Percentiles rank a stretch among this genome's conserved stretches.
Evolutionary conservation across 805 yeast genomes (phyloP).

Genomic region (Kodamaea kakaduensis): DNA sequence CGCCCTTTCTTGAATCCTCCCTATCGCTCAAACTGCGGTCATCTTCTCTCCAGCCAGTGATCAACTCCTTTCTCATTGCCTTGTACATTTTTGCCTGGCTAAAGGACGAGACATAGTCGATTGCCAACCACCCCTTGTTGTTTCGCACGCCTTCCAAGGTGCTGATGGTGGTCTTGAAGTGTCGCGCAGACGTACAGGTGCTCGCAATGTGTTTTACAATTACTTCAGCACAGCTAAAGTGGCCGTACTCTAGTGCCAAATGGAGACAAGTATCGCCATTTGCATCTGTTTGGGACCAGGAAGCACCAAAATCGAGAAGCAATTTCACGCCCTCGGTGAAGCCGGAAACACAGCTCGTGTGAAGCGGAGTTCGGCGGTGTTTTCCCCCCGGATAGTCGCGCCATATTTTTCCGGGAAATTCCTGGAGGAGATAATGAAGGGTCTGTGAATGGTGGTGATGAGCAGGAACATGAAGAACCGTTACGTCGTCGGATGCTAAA

Average conservation of each 20-base stretch:
- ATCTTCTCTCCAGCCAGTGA: no score
- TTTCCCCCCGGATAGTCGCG: slow-evolving; percentile 56
- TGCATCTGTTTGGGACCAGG: slow-evolving; percentile 25
- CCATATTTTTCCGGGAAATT: slow-evolving; percentile 36
- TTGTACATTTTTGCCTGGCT: slow-evolving; percentile 25
- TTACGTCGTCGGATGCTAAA: slow-evolving; percentile 50
- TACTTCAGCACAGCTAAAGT: slow-evolving; percentile 44
- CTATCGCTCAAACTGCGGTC: no score
- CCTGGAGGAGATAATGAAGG: slow-evolving; percentile 60
- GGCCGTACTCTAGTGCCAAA: slow-evolving; percentile 57
- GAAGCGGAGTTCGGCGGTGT: slow-evolving; percentile 56
- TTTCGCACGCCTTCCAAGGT: slow-evolving; percentile 50
- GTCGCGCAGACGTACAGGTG: slow-evolving; percentile 5
- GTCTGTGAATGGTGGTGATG: slow-evolving; percentile 59
- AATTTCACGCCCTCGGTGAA: slow-evolving; percentile 60
- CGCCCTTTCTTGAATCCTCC: no score
- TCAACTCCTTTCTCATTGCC: slow-evolving; percentile 19
- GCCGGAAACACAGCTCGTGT: slow-evolving; percentile 59
- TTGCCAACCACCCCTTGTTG: slow-evolving; percentile 50
- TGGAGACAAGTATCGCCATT: slow-evolving; percentile 39
- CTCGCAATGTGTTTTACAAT: slow-evolving; percentile 16
- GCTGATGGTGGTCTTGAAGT: slow-evolving; percentile 37
- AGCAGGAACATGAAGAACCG: slow-evolving; percentile 71
- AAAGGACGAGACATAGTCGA: slow-evolving; percentile 30
- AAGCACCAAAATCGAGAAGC: slow-evolving; percentile 69